These are phyloP conservation scores for Mycena galericulata DNA, from an alignment of 768 basidiomycete species.

Conservation along the genomic window DNA sequence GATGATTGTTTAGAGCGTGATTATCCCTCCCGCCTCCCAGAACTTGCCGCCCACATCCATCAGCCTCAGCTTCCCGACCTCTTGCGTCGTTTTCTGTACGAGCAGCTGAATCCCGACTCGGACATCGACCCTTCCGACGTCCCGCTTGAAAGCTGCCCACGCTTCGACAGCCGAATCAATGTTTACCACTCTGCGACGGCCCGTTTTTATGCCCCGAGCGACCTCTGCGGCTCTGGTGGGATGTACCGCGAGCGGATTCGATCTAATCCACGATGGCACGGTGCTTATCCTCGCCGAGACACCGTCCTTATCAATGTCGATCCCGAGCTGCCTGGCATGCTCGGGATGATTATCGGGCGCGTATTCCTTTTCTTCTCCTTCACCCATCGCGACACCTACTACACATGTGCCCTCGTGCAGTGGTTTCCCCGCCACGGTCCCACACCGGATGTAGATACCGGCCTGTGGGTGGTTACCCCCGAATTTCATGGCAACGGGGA, in stretches of 20 bases:
- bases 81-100: conserved; percentile 31
- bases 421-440: conserved; percentile 38
- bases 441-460: conserved; percentile 33
- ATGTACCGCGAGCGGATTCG: conserved; percentile 4
- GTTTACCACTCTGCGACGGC: conserved; percentile 38
- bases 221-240: conserved; percentile 36
- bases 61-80: conserved; percentile 31
- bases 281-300: conserved; percentile 1
- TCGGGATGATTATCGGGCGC: neutral
- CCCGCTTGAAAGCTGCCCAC: conserved; percentile 27
- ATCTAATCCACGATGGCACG: neutral
- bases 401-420: conserved; percentile 37
- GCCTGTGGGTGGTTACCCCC: conserved; percentile 38
- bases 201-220: conserved; percentile 42
- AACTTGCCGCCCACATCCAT: conserved; percentile 29
- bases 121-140: conserved; percentile 1
- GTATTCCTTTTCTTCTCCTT: conserved; percentile 28
- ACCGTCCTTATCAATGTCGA: neutral
- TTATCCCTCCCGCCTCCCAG: conserved; percentile 26
- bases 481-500: conserved; percentile 19
- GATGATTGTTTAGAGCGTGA: conserved; percentile 1
- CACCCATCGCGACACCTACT: conserved; percentile 10
- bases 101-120: conserved; percentile 17
- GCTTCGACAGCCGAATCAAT: conserved; percentile 20
- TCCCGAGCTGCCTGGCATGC: neutral